Base-by-base conservation (phyloP, 2,329 filamentous ascomycete genomes). In the Fusarium illudens region DNA sequence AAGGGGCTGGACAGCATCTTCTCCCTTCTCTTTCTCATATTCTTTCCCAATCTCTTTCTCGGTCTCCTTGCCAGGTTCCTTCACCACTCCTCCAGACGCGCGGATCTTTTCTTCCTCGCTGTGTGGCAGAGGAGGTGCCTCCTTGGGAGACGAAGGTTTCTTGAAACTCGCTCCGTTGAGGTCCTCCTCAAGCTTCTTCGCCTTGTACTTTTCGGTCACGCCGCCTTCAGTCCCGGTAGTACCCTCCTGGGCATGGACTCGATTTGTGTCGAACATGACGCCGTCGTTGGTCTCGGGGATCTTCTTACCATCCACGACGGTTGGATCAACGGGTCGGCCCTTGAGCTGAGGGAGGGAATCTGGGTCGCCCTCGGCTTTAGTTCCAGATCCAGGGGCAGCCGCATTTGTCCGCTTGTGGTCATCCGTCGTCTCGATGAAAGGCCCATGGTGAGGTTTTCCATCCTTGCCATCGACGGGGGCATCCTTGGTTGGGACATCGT, bases 391-490 rank as follows among this genome's bases (percentile, higher is more conserved):
- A 46, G 62, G 29, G 13, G 55, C 30, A 7, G 53, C 36, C 22
- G 57, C 79, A 78, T 50, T 76, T 73, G 20, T 29, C 32, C 54
- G 56, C 55, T 65, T 71, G 33, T 57, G 62, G 6, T 75, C 67
- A 25, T 67, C 79, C 9, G 84, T 86, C 15, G 84, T 86, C 65
- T 90, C 88, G 60, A 94, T 89, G 75, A 88, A 90, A 6, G 96
- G 96, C 2, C 96, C 96, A 19, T 90, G 88, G 76, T 97, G 95
- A 48, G 96, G 96, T 81, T 94, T 96, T 49, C 96, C 96, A 81
- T 98, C 96, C 73, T 92, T 91, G 46, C 94, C 94, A 77, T 98
- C 96, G 19, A 97, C 90, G 0, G 95, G 95, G 58, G 92, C 93
- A 82, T 96, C 90, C 77, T 94, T 94, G 60, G 82, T 84, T 30